Evolutionary conservation across 306 rosid species (phyloP).

Genomic region (Malus domestica): DNA sequence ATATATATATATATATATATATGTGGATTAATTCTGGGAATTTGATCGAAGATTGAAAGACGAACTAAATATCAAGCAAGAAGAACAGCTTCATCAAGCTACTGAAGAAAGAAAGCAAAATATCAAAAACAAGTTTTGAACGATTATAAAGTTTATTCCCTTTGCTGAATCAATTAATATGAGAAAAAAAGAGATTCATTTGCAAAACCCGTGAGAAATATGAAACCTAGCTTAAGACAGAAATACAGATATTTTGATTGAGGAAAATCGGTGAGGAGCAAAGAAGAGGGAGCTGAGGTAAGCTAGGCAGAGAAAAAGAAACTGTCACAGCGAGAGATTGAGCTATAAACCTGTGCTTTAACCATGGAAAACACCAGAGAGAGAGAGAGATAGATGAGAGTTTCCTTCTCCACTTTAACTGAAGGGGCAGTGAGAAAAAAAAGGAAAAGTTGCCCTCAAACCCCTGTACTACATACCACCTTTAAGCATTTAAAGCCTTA

Average conservation of each 20-base stretch:
- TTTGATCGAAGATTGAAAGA: not conserved
- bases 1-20: not conserved
- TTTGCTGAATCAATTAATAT: not conserved
- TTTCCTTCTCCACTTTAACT: conserved; percentile 54
- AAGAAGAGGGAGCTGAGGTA: not conserved
- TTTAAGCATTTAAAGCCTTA: conserved; percentile 29
- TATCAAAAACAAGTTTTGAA: not conserved
- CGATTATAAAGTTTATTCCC: not conserved
- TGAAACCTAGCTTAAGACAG: conserved; percentile 5
- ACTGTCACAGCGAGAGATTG: conserved; percentile 30
- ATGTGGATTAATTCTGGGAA: not conserved
- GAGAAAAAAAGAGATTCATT: conserved; percentile 7
- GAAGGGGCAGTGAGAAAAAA: conserved; percentile 35
- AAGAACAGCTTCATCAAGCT: not conserved
- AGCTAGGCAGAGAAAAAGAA: conserved; percentile 16
- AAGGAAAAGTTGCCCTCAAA: conserved; percentile 51
- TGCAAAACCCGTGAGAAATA: conserved; percentile 28
- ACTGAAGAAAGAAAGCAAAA: not conserved
- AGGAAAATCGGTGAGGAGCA: not conserved
- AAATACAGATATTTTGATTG: not conserved
- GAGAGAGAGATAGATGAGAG: conserved; percentile 18
- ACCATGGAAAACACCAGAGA: conserved; percentile 46
- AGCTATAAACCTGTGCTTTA: conserved; percentile 68
- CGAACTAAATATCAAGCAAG: not conserved
- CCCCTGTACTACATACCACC: conserved; percentile 29